Evolutionary conservation across 2,329 filamentous ascomycete genomes (phyloP).

Genomic region (Cordyceps farinosa): DNA sequence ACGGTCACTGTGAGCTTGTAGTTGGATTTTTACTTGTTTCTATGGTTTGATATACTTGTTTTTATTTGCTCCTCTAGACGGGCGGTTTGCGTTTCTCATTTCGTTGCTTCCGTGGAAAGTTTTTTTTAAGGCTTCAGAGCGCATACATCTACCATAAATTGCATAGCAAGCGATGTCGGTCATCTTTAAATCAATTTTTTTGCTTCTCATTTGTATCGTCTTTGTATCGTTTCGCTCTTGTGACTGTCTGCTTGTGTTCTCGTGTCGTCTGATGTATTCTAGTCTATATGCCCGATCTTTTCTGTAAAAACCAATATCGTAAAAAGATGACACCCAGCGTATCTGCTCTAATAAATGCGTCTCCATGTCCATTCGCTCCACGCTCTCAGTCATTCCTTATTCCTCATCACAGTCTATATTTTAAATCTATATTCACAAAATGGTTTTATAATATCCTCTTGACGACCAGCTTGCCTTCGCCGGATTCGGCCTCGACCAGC

Average conservation of each 20-base stretch:
- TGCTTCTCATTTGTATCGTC: not conserved
- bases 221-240: not conserved
- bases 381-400: not conserved
- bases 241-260: not conserved
- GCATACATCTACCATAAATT: constrained; percentile 12
- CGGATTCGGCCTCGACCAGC: constrained; percentile 46
- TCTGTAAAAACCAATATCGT: not conserved
- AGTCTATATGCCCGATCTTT: constrained; percentile 5
- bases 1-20: constrained; percentile 76
- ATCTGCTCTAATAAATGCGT: not conserved
- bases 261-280: not conserved
- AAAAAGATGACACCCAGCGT: not conserved
- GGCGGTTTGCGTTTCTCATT: not conserved
- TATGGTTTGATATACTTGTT: constrained; percentile 4
- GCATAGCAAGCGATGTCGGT: constrained; percentile 15
- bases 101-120: not conserved
- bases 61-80: constrained; percentile 18
- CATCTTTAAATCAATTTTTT: not conserved
- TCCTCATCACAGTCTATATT: constrained; percentile 3
- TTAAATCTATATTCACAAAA: constrained; percentile 12
- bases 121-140: not conserved
- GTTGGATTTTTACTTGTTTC: not conserved
- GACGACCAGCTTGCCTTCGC: constrained; percentile 49
- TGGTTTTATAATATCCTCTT: constrained; percentile 28
- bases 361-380: not conserved